Percentiles rank a stretch among this genome's conserved stretches.
phyloP scores from a whole-genome alignment of 495 filamentous ascomycete species.

The Cairneyella variabilis region DNA sequence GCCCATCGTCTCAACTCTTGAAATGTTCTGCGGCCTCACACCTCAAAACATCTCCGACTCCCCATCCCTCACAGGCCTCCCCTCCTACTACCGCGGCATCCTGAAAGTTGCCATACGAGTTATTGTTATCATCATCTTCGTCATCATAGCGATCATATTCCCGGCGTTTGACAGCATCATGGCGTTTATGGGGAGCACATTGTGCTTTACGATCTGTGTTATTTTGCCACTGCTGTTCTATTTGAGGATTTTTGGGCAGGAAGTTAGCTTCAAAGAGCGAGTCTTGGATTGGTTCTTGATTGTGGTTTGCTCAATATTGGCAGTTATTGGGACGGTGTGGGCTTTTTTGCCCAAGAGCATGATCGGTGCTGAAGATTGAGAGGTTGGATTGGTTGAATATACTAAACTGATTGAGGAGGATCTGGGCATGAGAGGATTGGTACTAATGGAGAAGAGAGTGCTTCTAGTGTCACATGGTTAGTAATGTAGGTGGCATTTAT shows the following conservation, averaged over 20 bases:
- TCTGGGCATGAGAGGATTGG: no score
- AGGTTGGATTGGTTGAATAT: neutral
- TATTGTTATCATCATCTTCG: slow-evolving; percentile 52
- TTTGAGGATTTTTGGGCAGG: slow-evolving; percentile 83
- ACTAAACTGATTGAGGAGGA: no score
- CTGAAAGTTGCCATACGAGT: slow-evolving; percentile 61
- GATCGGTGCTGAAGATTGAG: slow-evolving; percentile 40
- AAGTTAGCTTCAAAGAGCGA: slow-evolving; percentile 64
- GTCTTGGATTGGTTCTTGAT: slow-evolving; percentile 67
- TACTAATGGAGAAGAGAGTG: no score
- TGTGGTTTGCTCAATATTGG: slow-evolving; percentile 62
- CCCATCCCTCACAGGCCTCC: slow-evolving; percentile 45
- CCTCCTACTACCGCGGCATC: slow-evolving; percentile 52
- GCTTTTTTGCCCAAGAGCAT: slow-evolving; percentile 74
- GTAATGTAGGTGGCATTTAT: no score
- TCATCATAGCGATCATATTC: slow-evolving; percentile 71
- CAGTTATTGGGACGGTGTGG: slow-evolving; percentile 76
- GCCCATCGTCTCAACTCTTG: slow-evolving; percentile 80
- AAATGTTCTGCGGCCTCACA: slow-evolving; percentile 73
- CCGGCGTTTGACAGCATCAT: slow-evolving; percentile 92
- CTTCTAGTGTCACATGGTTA: no score
- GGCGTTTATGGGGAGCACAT: slow-evolving; percentile 85
- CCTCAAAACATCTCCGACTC: slow-evolving; percentile 44
- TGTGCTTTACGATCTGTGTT: slow-evolving; percentile 93
- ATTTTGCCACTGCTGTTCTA: slow-evolving; percentile 87